Conservation (phyloP, 2,329 filamentous ascomycete species). For the Aaosphaeria pasadenensis region DNA sequence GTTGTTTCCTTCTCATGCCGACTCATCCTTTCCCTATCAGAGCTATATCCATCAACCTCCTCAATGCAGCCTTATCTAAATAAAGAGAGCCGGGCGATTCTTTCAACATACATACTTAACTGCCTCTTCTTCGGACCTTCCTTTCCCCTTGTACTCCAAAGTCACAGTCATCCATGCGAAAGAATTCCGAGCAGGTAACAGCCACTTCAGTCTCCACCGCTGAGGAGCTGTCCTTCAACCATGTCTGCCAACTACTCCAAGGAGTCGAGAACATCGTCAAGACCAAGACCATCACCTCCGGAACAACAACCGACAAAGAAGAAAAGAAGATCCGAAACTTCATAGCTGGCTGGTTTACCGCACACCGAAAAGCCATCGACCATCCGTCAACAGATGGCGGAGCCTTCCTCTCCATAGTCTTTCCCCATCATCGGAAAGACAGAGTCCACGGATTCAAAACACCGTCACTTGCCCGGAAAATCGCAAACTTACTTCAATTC, state of each 20-base stretch:
- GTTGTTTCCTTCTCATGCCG: no score
- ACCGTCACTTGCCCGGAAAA: slow-evolving; percentile 60
- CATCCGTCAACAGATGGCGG: slow-evolving; percentile 55
- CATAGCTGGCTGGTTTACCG: slow-evolving; percentile 66
- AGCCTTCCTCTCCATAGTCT: slow-evolving; percentile 70
- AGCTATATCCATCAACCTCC: no score
- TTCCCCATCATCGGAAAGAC: slow-evolving; percentile 74
- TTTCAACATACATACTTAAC: no score
- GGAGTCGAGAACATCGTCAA: slow-evolving; percentile 54
- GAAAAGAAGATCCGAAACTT: slow-evolving; percentile 29
- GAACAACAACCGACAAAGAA: slow-evolving; percentile 12
- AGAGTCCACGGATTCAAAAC: slow-evolving; percentile 72
- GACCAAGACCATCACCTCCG: slow-evolving; percentile 40
- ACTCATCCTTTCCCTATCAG: no score
- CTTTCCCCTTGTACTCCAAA: no score
- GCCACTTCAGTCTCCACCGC: no score
- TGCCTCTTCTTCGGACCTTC: no score
- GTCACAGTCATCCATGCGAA: no score
- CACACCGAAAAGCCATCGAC: slow-evolving; percentile 59
- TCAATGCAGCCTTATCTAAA: no score
- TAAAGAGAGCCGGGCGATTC: no score
- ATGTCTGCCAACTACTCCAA: slow-evolving; percentile 72
- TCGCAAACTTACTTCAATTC: slow-evolving; percentile 65
- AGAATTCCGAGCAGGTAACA: no score
- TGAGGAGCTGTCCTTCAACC: slow-evolving; percentile 57